These are phyloP conservation scores for Phytopythium kandeliae DNA, from an alignment of 352 stramenopile genomes.

Conservation along the genomic window DNA sequence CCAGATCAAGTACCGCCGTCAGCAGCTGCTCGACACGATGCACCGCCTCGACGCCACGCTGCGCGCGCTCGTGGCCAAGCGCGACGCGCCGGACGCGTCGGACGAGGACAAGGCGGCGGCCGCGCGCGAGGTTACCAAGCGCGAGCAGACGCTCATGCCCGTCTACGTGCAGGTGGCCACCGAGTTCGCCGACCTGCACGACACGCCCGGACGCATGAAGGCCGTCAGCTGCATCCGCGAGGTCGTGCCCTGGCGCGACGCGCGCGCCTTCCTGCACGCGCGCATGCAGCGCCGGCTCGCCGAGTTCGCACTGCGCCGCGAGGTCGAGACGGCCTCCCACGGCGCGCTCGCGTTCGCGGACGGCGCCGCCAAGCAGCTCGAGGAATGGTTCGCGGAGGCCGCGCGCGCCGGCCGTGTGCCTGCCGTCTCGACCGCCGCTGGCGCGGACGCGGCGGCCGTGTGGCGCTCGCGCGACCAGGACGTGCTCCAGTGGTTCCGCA, in stretches of 20 bases:
- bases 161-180: slow-evolving; percentile 98
- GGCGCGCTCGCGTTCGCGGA: slow-evolving; percentile 37
- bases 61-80: slow-evolving; percentile 60
- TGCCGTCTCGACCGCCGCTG: slow-evolving; percentile 30
- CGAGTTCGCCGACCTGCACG: slow-evolving; percentile 99
- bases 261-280: slow-evolving; percentile 98
- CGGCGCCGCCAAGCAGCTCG: slow-evolving; percentile 42
- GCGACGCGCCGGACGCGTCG: slow-evolving; percentile 52
- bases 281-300: slow-evolving; percentile 95
- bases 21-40: slow-evolving; percentile 96
- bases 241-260: slow-evolving; percentile 94
- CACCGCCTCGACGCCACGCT: slow-evolving; percentile 96
- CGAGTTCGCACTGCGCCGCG: slow-evolving; percentile 91
- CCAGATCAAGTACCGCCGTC: slow-evolving; percentile 99
- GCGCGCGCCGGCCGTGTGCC: slow-evolving; percentile 71
- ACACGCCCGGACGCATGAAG: slow-evolving; percentile 99
- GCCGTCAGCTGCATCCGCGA: slow-evolving; percentile 97
- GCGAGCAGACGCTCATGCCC: slow-evolving; percentile 93
- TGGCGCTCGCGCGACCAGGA: slow-evolving; percentile 72
- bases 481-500: slow-evolving; percentile 71
- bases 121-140: slow-evolving; percentile 86
- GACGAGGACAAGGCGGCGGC: slow-evolving; percentile 60
- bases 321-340: slow-evolving; percentile 30
- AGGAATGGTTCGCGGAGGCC: slow-evolving; percentile 78
- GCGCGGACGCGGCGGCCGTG: slow-evolving; percentile 57